Evolutionary conservation across 1,284 basidiomycete species (phyloP).

Genomic region (Sutorius eximius): DNA sequence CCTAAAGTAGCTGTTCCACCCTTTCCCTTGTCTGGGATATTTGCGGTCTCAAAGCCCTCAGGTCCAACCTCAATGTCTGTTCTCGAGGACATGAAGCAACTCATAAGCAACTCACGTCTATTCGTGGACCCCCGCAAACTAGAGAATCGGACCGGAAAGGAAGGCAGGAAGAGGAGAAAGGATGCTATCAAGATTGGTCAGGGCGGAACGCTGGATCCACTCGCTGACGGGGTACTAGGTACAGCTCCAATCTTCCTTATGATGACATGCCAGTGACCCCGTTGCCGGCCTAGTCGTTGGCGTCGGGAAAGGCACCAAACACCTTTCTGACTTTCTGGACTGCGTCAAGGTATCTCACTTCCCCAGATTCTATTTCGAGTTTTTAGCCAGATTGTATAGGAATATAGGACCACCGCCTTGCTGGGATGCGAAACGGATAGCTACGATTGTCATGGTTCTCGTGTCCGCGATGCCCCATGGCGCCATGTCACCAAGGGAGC

Average conservation of each 20-base stretch:
- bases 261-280: constrained; percentile 13
- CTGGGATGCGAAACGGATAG: constrained; percentile 94
- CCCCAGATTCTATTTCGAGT: constrained; percentile 5
- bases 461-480: constrained; percentile 78
- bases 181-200: constrained; percentile 80
- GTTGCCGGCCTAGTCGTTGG: constrained; percentile 69
- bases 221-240: constrained; percentile 94
- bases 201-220: constrained; percentile 93
- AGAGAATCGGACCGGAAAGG: constrained; percentile 43
- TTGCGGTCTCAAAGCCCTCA: constrained; percentile 84
- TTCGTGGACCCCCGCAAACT: constrained; percentile 69
- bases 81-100: constrained; percentile 82
- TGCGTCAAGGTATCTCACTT: constrained; percentile 76
- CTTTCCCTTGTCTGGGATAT: constrained; percentile 75
- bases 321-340: constrained; percentile 80
- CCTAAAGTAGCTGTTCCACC: constrained; percentile 56
- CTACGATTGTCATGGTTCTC: constrained; percentile 87
- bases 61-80: constrained; percentile 91
- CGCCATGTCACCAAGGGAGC: constrained; percentile 79
- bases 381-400: constrained; percentile 48
- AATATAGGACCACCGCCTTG: constrained; percentile 89
- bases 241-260: constrained; percentile 19
- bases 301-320: constrained; percentile 89
- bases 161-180: constrained; percentile 42
- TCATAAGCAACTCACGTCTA: constrained; percentile 76